These are phyloP conservation scores for Ceratocystis eucalypticola DNA, from an alignment of 2,329 filamentous ascomycete genomes.

Conservation along the genomic window DNA sequence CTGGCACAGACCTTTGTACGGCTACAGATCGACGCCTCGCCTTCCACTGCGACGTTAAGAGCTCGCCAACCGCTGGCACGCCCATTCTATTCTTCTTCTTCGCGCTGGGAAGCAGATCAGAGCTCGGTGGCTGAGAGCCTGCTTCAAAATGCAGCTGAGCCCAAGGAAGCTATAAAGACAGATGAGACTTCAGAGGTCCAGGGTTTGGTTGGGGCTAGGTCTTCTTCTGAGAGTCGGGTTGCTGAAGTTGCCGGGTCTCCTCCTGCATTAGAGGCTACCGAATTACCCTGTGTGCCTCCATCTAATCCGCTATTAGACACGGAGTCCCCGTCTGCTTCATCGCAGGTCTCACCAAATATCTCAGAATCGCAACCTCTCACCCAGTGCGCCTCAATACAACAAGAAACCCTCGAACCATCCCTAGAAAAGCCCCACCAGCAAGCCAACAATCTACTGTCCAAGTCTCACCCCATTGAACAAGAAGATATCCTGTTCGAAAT, in stretches of 20 bases:
- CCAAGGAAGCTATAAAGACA: background rate
- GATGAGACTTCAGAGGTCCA: background rate
- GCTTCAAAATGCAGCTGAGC: background rate
- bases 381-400: background rate
- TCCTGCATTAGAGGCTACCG: background rate
- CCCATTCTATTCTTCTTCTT: constrained; percentile 5
- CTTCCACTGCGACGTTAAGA: background rate
- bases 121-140: background rate
- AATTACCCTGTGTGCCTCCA: background rate
- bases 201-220: background rate
- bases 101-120: background rate
- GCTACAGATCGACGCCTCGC: background rate
- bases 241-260: background rate
- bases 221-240: background rate
- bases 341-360: background rate
- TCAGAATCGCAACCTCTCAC: background rate
- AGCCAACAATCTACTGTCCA: background rate
- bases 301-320: background rate
- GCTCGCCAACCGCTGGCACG: constrained; percentile 3
- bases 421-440: background rate
- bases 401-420: background rate
- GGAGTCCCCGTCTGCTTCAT: background rate
- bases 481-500: constrained; percentile 7
- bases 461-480: background rate
- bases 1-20: constrained; percentile 12